Conservation (phyloP, 164 flowering plant species). For the Echeveria elegans region DNA sequence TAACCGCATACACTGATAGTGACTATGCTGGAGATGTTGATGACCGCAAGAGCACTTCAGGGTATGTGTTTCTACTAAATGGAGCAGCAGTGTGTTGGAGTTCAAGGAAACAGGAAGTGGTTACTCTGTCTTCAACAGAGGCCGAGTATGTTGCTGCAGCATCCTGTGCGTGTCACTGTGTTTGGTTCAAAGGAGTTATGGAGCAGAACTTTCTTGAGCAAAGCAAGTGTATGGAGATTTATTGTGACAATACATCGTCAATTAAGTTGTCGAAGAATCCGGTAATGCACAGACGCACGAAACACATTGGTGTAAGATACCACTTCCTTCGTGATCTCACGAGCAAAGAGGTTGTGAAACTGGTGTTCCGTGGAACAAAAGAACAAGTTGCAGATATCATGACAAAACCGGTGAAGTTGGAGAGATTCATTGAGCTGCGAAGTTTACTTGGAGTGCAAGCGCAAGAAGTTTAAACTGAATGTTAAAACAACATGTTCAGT, state of each 20-base stretch:
- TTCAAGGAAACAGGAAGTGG: slow-evolving; percentile 1
- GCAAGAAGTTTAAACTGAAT: background rate
- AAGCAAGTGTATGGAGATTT: background rate
- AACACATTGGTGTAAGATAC: background rate
- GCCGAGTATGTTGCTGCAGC: background rate
- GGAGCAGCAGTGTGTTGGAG: background rate
- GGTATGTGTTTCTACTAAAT: background rate
- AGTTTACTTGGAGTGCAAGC: background rate
- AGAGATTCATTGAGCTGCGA: background rate
- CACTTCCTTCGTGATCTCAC: background rate
- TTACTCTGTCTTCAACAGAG: background rate
- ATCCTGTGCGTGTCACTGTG: background rate
- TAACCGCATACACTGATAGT: no score
- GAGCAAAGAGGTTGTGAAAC: background rate
- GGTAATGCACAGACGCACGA: background rate
- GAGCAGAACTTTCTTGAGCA: background rate
- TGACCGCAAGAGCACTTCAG: background rate
- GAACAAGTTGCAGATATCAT: background rate
- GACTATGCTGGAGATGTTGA: background rate
- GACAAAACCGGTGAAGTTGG: background rate
- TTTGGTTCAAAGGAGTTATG: background rate
- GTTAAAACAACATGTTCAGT: background rate
- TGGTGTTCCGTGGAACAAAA: background rate
- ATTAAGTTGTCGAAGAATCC: slow-evolving; percentile 6
- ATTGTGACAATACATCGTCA: background rate